These are phyloP conservation scores for Candida tropicalis DNA, from an alignment of 1,139 yeast genomes.

Conservation along the genomic window DNA sequence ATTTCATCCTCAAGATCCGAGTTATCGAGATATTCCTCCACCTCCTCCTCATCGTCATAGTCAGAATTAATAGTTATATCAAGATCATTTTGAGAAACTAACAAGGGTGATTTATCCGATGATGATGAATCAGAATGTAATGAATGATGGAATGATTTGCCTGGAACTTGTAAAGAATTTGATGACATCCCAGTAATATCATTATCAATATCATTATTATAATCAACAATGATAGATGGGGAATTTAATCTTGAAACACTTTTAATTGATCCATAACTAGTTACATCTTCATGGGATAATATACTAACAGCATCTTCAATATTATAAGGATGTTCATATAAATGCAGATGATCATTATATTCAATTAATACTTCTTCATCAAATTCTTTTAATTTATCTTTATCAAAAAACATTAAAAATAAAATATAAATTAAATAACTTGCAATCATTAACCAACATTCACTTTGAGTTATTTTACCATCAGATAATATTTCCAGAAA, in stretches of 20 bases:
- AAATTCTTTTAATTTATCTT: slow-evolving; percentile 18
- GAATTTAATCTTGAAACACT: slow-evolving; percentile 13
- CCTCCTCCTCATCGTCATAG: background rate
- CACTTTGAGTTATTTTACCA: slow-evolving; percentile 49
- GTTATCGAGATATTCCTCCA: background rate
- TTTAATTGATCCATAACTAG: slow-evolving; percentile 11
- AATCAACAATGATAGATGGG: slow-evolving; percentile 2
- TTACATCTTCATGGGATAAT: slow-evolving; percentile 22
- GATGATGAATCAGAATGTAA: background rate
- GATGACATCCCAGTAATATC: background rate
- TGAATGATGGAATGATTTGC: background rate
- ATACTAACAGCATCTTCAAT: slow-evolving; percentile 32
- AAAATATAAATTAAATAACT: slow-evolving; percentile 41
- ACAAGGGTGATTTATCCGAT: background rate
- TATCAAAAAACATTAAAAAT: slow-evolving; percentile 27
- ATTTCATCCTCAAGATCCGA: background rate
- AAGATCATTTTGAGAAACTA: background rate
- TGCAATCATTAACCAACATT: slow-evolving; percentile 46
- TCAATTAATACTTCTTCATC: slow-evolving; percentile 17
- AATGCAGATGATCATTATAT: slow-evolving; percentile 13
- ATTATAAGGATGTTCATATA: slow-evolving; percentile 23
- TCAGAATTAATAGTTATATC: background rate
- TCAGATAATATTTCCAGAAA: slow-evolving; percentile 51
- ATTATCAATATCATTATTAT: too few species aligned
- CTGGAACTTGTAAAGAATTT: slow-evolving; percentile 2